Evolutionary conservation across 192 early-diverging fungal species (phyloP), one percentile per base, ranked within the genome.

Genomic region (Pilaira anomala): DNA sequence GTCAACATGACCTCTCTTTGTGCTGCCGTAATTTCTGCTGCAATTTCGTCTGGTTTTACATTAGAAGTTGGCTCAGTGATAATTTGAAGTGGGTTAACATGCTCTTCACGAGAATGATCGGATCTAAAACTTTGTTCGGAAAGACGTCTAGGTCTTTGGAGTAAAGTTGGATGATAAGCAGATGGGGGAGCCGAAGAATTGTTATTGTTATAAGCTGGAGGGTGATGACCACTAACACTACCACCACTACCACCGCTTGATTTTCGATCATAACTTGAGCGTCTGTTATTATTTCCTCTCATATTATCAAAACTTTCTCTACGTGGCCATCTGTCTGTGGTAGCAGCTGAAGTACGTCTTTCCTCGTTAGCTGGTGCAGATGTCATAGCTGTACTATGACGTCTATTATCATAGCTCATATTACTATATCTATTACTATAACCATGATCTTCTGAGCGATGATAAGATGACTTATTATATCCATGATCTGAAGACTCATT

Each of bases 1-100:
- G 74, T 71, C 14, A 67, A 39, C 74, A 76, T 76, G 0, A 68
- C 63, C 30, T 70, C 68, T 16, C 66, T 45, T 55, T 74, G 72
- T 22, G 55, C 72, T 1, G 50, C 67, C 1, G 72, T 67, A 5
- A 74, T 57, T 66, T 64, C 66, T 30, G 59, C 24, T 22, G 65
- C 60, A 25, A 59, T 59, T 12, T 67, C 65, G n/a, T 24, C 49
- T 25, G 29, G 49, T 3, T 33, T 13, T 9, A n/a, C n/a, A 21
- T 19, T 0, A 16, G 5, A 0, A 39, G 40, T 30, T 0, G 48
- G 50, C 7, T 53, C 48, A 40, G 28, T 7, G 14, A 40, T 36
- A 1, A 41, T 58, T 41, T 58, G 33, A 3, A 40, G 11, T 39
- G 48, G 22, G 19, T 53, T 50, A 3, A 26, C 44, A 42, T 48